phyloP scores from a whole-genome alignment of 2,329 filamentous ascomycete genomes.

The Colletotrichum agaves region DNA sequence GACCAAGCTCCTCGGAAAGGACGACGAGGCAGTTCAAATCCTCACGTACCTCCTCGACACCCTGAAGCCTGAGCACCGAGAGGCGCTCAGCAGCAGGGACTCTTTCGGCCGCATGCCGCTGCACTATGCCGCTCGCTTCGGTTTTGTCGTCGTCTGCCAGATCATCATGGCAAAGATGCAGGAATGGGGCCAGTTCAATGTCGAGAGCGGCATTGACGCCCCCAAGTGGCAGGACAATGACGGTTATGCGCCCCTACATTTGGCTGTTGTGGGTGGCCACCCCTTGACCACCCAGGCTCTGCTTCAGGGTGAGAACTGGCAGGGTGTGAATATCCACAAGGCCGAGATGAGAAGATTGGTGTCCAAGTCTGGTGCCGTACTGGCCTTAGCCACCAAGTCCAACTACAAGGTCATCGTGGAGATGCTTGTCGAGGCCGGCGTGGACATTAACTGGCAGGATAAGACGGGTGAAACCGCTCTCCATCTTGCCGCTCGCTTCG shows the following conservation, averaged over 20 bases:
- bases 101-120: slow-evolving; percentile 85
- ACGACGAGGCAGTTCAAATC: slow-evolving; percentile 81
- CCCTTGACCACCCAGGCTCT: slow-evolving; percentile 85
- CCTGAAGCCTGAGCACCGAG: slow-evolving; percentile 74
- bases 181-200: slow-evolving; percentile 87
- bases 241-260: slow-evolving; percentile 88
- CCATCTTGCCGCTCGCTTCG: slow-evolving; percentile 90
- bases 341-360: slow-evolving; percentile 74
- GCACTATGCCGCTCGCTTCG: slow-evolving; percentile 95
- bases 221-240: slow-evolving; percentile 92
- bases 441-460: slow-evolving; percentile 94
- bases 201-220: slow-evolving; percentile 86
- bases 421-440: slow-evolving; percentile 87
- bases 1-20: slow-evolving; percentile 70
- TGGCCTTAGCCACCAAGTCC: slow-evolving; percentile 87
- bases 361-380: slow-evolving; percentile 85
- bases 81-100: slow-evolving; percentile 76
- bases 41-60: slow-evolving; percentile 71
- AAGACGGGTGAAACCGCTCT: slow-evolving; percentile 90
- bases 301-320: slow-evolving; percentile 83
- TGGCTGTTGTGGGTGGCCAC: slow-evolving; percentile 92
- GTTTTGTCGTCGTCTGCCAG: slow-evolving; percentile 90
- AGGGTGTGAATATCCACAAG: slow-evolving; percentile 70
- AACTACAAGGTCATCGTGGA: slow-evolving; percentile 88
- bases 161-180: slow-evolving; percentile 90